Conservation (phyloP, 139 green algal genomes). For the Coelastrella sp. region DNA sequence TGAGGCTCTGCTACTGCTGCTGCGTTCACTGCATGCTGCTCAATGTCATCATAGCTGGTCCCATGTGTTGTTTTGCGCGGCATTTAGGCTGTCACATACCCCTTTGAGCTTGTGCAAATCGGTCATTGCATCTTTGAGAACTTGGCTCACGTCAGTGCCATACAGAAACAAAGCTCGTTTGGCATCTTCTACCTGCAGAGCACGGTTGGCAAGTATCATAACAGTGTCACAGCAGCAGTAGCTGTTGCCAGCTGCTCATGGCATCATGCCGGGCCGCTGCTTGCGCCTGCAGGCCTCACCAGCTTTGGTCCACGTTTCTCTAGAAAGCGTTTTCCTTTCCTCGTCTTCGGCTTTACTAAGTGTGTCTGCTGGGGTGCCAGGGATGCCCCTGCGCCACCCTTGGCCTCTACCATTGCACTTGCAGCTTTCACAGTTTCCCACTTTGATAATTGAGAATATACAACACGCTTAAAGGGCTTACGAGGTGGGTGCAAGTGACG, state of each 20-base stretch:
- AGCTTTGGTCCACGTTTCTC: slow-evolving; percentile 84
- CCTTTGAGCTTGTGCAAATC: slow-evolving; percentile 88
- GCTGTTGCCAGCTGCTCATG: background rate
- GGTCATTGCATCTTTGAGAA: slow-evolving; percentile 78
- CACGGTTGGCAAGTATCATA: too few species aligned
- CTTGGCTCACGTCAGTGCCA: slow-evolving; percentile 80
- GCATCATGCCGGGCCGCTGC: background rate
- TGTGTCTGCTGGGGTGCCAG: slow-evolving; percentile 21
- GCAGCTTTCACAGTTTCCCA: too few species aligned
- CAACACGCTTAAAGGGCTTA: too few species aligned
- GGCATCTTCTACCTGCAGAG: slow-evolving; percentile 82
- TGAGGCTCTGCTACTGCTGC: too few species aligned
- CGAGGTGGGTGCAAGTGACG: too few species aligned
- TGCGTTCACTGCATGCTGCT: too few species aligned
- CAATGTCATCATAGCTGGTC: background rate
- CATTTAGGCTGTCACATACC: slow-evolving; percentile 56
- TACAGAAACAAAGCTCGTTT: slow-evolving; percentile 80
- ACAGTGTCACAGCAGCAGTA: background rate
- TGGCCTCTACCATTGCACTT: slow-evolving; percentile 19
- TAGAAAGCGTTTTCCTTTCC: slow-evolving; percentile 73
- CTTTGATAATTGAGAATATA: too few species aligned
- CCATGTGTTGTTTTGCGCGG: background rate
- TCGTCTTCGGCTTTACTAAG: slow-evolving; percentile 81
- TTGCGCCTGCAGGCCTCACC: slow-evolving; percentile 52
- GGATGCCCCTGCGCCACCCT: background rate